Percentiles rank a stretch among this genome's conserved stretches.
Evolutionary conservation across 148 eudicot genomes (phyloP).

Genomic region (Dysphania ambrosioides): DNA sequence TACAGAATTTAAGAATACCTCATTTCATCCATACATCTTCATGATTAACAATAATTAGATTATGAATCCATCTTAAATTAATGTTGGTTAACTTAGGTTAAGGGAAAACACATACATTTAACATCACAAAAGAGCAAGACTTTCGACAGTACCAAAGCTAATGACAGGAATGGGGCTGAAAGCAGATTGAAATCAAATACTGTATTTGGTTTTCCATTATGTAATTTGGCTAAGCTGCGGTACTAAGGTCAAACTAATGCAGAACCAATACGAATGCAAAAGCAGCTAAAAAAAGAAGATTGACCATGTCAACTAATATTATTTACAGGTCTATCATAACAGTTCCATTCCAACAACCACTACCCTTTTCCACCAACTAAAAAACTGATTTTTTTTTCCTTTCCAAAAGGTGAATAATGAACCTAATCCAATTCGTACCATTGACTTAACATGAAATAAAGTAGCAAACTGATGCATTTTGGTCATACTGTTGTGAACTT

Average conservation of each 20-base stretch:
- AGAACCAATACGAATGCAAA: background rate
- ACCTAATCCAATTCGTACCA: slow-evolving; percentile 6
- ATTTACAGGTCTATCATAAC: background rate
- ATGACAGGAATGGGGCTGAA: background rate
- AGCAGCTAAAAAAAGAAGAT: background rate
- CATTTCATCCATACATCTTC: background rate
- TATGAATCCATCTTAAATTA: background rate
- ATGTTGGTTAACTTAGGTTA: too few species aligned
- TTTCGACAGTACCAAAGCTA: background rate
- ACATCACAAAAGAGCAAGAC: background rate
- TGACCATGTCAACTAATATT: slow-evolving; percentile 15
- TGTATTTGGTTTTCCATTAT: background rate
- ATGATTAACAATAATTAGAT: background rate
- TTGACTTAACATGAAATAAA: slow-evolving; percentile 6
- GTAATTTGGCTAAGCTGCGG: background rate
- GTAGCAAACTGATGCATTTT: background rate
- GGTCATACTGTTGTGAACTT: slow-evolving; percentile 7
- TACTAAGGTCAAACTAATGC: slow-evolving; percentile 5
- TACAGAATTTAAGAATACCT: background rate
- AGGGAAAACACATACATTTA: background rate
- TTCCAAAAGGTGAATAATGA: background rate
- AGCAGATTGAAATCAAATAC: background rate
- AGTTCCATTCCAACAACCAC: slow-evolving; percentile 17
- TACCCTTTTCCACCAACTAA: slow-evolving; percentile 10
- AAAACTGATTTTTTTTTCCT: background rate